A percentile compares a stretch with the other conserved stretches of the same genome.
Conservation (phyloP, 2,329 filamentous ascomycete genomes). For the Parasarocladium wereldwijsianum region DNA sequence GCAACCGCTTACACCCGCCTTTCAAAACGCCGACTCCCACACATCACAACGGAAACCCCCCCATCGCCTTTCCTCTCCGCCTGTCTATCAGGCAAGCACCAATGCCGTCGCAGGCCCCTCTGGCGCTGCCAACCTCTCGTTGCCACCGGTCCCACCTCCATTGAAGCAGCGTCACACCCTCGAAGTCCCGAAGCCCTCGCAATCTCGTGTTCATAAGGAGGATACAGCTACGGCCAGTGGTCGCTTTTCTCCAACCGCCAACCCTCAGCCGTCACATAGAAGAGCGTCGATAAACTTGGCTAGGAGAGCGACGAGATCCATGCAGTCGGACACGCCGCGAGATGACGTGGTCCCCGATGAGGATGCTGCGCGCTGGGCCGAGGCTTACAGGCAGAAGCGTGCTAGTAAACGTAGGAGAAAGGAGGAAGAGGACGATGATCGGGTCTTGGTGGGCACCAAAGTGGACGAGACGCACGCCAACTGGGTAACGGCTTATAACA, state of each 20-base stretch:
- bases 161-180: conserved; percentile 77
- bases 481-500: conserved; percentile 97
- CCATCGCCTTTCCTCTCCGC: conserved; percentile 52
- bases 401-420: conserved; percentile 72
- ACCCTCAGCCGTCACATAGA: conserved; percentile 33
- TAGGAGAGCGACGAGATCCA: conserved; percentile 67
- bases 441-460: conserved; percentile 90
- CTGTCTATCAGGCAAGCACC: conserved; percentile 32
- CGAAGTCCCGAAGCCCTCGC: conserved; percentile 60
- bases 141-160: conserved; percentile 32
- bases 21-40: conserved; percentile 13
- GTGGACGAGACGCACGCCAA: conserved; percentile 96
- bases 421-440: conserved; percentile 83
- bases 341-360: conserved; percentile 81
- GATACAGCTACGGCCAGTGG: conserved; percentile 58
- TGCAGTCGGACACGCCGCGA: conserved; percentile 69
- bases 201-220: conserved; percentile 60
- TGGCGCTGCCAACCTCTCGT: conserved; percentile 31
- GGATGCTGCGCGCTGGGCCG: conserved; percentile 81
- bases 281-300: conserved; percentile 73
- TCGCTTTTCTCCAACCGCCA: conserved; percentile 60
- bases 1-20: conserved; percentile 8
- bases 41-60: conserved; percentile 15
- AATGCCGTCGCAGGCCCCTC: conserved; percentile 33
- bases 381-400: conserved; percentile 81